Conservation (phyloP, 345 rosid species). For the Luvunga scandens region DNA sequence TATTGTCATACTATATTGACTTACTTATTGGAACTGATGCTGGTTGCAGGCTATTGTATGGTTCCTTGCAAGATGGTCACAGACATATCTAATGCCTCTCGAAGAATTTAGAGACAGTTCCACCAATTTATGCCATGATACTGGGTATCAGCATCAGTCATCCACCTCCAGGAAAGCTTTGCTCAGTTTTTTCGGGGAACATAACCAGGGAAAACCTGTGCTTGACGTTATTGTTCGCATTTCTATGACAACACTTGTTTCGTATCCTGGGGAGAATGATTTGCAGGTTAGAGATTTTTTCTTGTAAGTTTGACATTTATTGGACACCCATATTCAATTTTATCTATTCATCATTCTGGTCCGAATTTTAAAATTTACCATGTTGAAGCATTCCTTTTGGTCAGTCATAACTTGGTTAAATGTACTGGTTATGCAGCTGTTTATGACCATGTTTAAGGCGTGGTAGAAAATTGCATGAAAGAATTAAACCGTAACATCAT, state of each 20-base stretch:
- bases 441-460: neutral
- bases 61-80: conserved; percentile 98
- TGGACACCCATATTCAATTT: neutral
- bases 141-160: conserved; percentile 41
- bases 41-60: conserved; percentile 80
- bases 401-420: neutral
- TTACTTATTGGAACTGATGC: conserved; percentile 10
- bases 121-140: conserved; percentile 43
- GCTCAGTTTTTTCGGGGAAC: conserved; percentile 70
- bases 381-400: neutral
- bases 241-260: conserved; percentile 65
- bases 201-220: conserved; percentile 73
- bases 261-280: conserved; percentile 93
- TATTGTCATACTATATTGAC: neutral
- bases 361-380: neutral
- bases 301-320: conserved; percentile 3
- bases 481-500: neutral
- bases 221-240: conserved; percentile 79
- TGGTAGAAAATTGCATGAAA: neutral
- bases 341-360: neutral
- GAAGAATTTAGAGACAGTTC: conserved; percentile 49
- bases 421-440: neutral
- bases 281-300: conserved; percentile 66
- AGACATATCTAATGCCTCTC: conserved; percentile 71
- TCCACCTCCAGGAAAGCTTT: conserved; percentile 53